Evolutionary conservation across 2,329 filamentous ascomycete species (phyloP).

Genomic region (Cordyceps farinosa): DNA sequence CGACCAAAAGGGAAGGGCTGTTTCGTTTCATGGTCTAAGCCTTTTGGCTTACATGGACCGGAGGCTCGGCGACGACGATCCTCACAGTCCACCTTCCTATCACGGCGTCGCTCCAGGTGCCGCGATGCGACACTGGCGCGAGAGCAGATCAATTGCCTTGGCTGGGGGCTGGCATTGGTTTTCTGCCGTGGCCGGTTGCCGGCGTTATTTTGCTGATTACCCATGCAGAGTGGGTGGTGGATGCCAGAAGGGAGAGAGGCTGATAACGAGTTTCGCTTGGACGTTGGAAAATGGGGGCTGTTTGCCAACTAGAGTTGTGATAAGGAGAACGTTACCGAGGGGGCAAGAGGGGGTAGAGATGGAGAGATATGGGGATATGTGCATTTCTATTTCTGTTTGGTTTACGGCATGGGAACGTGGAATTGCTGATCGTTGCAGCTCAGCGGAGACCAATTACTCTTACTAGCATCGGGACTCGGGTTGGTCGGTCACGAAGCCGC

Average conservation of each 20-base stretch:
- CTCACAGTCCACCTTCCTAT: slow-evolving; percentile 3
- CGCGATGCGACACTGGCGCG: background rate
- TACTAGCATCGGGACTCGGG: background rate
- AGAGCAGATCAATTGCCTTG: background rate
- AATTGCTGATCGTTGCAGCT: too few species aligned
- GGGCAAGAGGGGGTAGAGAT: too few species aligned
- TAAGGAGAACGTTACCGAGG: too few species aligned
- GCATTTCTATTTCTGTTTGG: too few species aligned
- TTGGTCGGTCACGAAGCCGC: background rate
- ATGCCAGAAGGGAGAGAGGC: too few species aligned
- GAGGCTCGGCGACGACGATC: background rate
- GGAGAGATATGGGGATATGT: too few species aligned
- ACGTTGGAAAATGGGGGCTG: too few species aligned
- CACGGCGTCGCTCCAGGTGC: background rate
- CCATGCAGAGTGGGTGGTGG: background rate
- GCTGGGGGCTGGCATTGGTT: background rate
- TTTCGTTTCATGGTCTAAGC: background rate
- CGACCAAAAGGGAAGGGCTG: background rate
- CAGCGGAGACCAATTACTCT: too few species aligned
- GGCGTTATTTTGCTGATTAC: background rate
- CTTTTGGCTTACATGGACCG: background rate
- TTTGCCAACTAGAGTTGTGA: too few species aligned
- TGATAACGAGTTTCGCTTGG: too few species aligned
- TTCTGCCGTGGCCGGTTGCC: background rate
- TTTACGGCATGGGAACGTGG: too few species aligned